These are phyloP conservation scores for Komagataella ulmi DNA, from an alignment of 805 yeast species.

Conservation along the genomic window DNA sequence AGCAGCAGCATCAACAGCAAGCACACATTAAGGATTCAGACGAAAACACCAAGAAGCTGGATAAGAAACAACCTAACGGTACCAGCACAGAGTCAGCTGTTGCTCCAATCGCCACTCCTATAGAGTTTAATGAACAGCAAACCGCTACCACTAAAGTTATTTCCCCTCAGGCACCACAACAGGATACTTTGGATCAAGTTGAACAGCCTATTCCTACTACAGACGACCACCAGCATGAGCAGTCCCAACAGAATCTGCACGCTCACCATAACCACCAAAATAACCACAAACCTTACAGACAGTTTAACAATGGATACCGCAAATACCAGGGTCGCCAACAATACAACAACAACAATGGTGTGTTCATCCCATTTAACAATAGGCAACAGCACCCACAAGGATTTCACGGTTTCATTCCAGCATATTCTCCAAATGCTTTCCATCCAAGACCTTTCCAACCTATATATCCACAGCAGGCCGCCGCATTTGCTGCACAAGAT, in stretches of 20 bases:
- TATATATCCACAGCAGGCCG: conserved; percentile 9
- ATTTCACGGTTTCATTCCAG: neutral
- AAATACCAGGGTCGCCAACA: conserved; percentile 11
- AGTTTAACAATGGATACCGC: conserved; percentile 7
- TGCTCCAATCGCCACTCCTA: neutral
- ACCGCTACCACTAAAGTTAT: neutral
- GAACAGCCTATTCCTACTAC: conserved; percentile 2
- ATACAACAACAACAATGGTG: conserved; percentile 4
- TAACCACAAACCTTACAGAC: conserved; percentile 1
- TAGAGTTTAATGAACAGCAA: neutral
- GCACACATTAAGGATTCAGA: conserved; percentile 1
- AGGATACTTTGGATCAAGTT: neutral
- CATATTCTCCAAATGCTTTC: neutral
- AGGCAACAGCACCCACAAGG: conserved; percentile 8
- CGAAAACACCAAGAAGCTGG: conserved; percentile 2
- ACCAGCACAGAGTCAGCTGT: neutral
- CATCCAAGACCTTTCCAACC: conserved; percentile 8
- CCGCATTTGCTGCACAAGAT: neutral
- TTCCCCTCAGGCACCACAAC: neutral
- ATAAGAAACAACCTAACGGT: conserved; percentile 1
- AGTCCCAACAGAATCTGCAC: conserved; percentile 1
- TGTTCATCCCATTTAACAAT: conserved; percentile 10
- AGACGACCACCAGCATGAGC: conserved; percentile 1
- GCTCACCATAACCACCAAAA: neutral
- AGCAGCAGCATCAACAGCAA: conserved; percentile 2